A percentile compares a stretch with the other conserved stretches of the same genome.
Evolutionary conservation across 2,329 filamentous ascomycete genomes (phyloP).

Genomic region (Fusarium oxysporum): DNA sequence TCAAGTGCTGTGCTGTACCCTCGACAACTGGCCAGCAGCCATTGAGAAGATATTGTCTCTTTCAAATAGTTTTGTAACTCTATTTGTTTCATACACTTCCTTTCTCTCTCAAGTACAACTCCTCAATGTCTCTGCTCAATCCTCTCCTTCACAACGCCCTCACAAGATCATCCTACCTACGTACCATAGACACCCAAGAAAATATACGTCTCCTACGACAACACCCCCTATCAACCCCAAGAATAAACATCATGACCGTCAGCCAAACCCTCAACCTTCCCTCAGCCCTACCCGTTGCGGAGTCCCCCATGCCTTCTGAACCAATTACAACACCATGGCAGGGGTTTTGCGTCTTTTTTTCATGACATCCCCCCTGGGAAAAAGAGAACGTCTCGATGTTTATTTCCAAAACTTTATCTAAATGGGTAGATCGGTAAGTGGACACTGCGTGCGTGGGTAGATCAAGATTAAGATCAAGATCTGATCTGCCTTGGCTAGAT

Average conservation of each 20-base stretch:
- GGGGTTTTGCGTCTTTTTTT: conserved; percentile 35
- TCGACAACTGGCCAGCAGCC: background rate
- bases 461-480: conserved; percentile 27
- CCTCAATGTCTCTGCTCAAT: background rate
- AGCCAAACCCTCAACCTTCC: conserved; percentile 28
- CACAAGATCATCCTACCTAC: background rate
- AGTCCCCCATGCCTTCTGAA: conserved; percentile 25
- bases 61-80: background rate
- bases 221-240: conserved; percentile 28
- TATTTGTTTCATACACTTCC: background rate
- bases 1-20: background rate
- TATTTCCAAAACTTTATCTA: conserved; percentile 9
- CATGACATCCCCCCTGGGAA: conserved; percentile 7
- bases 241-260: conserved; percentile 39
- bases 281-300: conserved; percentile 42
- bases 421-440: conserved; percentile 38
- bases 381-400: conserved; percentile 10
- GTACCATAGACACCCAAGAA: background rate
- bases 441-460: conserved; percentile 32
- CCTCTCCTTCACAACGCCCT: background rate
- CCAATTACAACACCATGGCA: conserved; percentile 36
- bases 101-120: background rate
- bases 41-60: background rate
- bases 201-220: conserved; percentile 24
- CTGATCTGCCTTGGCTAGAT: conserved; percentile 35